Evolutionary conservation across 2,329 filamentous ascomycete species (phyloP), one percentile per base, ranked within the genome.

Genomic region (Ceratocystis eucalypticola): DNA sequence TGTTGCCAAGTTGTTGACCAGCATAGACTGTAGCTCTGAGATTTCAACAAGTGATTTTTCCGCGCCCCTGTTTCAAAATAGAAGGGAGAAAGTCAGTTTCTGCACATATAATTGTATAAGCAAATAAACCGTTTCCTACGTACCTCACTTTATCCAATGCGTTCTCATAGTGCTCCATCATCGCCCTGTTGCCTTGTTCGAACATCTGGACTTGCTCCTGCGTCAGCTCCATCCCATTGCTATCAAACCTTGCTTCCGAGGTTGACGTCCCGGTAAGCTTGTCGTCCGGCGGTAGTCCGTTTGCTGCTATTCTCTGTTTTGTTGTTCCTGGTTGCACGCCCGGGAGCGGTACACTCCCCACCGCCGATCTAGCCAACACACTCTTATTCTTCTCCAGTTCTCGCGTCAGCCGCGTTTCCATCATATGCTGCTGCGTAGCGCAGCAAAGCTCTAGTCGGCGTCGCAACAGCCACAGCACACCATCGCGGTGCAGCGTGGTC

Each of bases 61-160:
- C 0, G 91, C 91, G 30, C 88, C 88, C 72, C 90, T 96, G 72
- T 68, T 41, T 30, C 25, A 41, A 55, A 53, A 45, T 68, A 44
- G 33, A 33, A n/a, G 15, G 25, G 5, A 20, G 20, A 25, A n/a
- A 12, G 28, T 68, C 67, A 67, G 62, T 65, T 10, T 28, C 12
- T 41, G 28, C 53, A 28, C 63, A 44, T n/a, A 3, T 7, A 22
- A 25, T 44, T 15, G 45, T 25, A 5, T 20, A 3, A 44, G n/a
- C 25, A 20, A 37, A 41, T 46, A 12, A n/a, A 3, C 15, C 10
- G 28, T 20, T 6, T 55, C 15, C 8, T 37, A 82, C 88, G 65
- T 83, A 95, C 89, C 88, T 89, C 70, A 97, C 91, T 81, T 97
- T 94, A 75, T 92, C 88, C 74, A 97, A 79, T n/a, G 89, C 91